A percentile compares a stretch with the other conserved stretches of the same genome.
Conservation (phyloP, 164 flowering plant genomes). For the Santalum album region DNA sequence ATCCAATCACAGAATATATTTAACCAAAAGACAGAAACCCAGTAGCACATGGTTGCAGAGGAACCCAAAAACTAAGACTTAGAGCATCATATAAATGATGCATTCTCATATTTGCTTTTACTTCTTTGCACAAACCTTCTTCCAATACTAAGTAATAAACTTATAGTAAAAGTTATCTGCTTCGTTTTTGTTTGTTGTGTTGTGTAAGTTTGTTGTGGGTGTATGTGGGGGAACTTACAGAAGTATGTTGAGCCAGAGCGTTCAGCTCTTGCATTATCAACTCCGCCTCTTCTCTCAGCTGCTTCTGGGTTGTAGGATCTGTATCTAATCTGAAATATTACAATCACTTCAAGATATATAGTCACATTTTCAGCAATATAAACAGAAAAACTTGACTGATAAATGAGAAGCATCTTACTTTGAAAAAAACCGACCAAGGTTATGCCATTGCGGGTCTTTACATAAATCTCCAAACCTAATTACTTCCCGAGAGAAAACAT, state of each 20-base stretch:
- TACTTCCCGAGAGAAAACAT: conserved; percentile 47
- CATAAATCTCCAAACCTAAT: conserved; percentile 56
- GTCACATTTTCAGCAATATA: conserved; percentile 4
- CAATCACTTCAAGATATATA: conserved; percentile 4
- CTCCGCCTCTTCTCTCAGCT: conserved; percentile 29
- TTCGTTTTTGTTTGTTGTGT: no score
- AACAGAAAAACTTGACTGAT: background rate
- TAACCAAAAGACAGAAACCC: no score
- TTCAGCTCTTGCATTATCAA: conserved; percentile 38
- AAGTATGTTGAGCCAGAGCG: conserved; percentile 45
- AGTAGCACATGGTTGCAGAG: no score
- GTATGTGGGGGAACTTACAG: conserved; percentile 45
- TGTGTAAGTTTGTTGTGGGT: no score
- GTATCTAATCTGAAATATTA: conserved; percentile 32
- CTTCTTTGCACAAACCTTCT: no score
- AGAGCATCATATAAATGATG: no score
- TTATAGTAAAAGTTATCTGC: no score
- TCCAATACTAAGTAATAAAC: no score
- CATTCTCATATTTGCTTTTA: no score
- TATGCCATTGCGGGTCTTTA: conserved; percentile 69
- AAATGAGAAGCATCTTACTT: conserved; percentile 18
- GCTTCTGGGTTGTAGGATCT: conserved; percentile 22
- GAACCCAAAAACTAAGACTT: no score
- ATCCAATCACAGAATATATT: no score
- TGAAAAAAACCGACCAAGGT: conserved; percentile 44